Conservation (phyloP, 192 early-diverging fungal genomes). For the Gamsiella multidivaricata region DNA sequence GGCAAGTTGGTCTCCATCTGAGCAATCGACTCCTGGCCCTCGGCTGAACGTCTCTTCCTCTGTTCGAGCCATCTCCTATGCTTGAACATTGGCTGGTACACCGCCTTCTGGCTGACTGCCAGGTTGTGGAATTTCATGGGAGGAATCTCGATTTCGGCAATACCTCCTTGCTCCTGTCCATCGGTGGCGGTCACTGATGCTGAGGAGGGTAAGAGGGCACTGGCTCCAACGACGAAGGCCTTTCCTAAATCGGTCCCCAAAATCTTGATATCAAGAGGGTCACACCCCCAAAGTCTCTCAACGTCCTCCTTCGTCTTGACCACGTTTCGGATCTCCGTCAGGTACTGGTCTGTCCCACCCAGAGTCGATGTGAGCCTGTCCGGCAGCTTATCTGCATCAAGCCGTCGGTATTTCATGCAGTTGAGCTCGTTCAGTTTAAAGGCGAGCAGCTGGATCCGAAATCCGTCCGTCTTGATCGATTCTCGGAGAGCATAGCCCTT, state of each 20-base stretch:
- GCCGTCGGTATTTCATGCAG: constrained; percentile 9
- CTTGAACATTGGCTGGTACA: constrained; percentile 20
- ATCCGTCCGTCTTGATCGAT: constrained; percentile 20
- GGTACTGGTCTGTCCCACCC: constrained; percentile 8
- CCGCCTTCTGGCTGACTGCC: constrained; percentile 15
- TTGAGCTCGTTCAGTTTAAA: constrained; percentile 30
- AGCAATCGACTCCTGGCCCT: neutral
- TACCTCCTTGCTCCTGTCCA: neutral
- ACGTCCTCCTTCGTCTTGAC: constrained; percentile 16
- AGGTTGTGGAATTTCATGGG: constrained; percentile 8
- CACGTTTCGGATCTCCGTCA: constrained; percentile 21
- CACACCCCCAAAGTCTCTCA: neutral
- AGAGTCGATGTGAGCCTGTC: neutral
- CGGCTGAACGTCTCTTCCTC: constrained; percentile 5
- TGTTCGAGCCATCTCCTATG: constrained; percentile 17
- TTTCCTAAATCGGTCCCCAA: constrained; percentile 21
- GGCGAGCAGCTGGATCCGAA: constrained; percentile 10
- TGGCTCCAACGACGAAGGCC: constrained; percentile 21
- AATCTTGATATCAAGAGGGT: constrained; percentile 10
- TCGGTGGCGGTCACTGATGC: neutral
- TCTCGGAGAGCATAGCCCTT: constrained; percentile 16
- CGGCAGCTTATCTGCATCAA: constrained; percentile 3
- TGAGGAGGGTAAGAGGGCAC: constrained; percentile 3
- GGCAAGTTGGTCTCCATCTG: constrained; percentile 10
- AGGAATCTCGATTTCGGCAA: neutral